Evolutionary conservation across 2,329 filamentous ascomycete species (phyloP).

Genomic region (Immersiporthe knoxdaviesiana): DNA sequence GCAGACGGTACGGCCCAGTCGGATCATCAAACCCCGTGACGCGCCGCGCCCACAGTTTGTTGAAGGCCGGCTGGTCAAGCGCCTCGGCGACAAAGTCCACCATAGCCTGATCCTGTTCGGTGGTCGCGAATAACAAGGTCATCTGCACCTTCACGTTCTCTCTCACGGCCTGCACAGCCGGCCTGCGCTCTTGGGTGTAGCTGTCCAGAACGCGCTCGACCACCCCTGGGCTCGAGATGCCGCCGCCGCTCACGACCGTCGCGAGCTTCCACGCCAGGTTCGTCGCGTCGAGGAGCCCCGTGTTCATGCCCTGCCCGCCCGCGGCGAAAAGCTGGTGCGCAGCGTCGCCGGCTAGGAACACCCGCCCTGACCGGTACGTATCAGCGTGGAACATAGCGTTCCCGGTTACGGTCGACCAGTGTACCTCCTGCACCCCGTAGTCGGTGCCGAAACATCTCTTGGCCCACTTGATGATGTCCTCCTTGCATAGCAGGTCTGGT

Average conservation of each 20-base stretch:
- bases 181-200: slow-evolving; percentile 20
- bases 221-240: background rate
- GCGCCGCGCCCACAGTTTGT: slow-evolving; percentile 18
- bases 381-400: slow-evolving; percentile 40
- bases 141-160: slow-evolving; percentile 15
- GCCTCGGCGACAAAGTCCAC: slow-evolving; percentile 22
- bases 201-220: slow-evolving; percentile 25
- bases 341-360: slow-evolving; percentile 61
- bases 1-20: slow-evolving; percentile 18
- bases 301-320: slow-evolving; percentile 63
- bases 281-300: slow-evolving; percentile 56
- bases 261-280: slow-evolving; percentile 59
- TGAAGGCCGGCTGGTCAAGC: slow-evolving; percentile 15
- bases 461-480: slow-evolving; percentile 7
- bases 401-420: slow-evolving; percentile 18
- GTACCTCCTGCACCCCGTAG: slow-evolving; percentile 16
- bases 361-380: slow-evolving; percentile 49
- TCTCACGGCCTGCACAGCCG: slow-evolving; percentile 6
- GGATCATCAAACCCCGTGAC: slow-evolving; percentile 25
- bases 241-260: background rate
- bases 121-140: slow-evolving; percentile 1
- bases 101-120: slow-evolving; percentile 10
- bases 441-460: slow-evolving; percentile 3
- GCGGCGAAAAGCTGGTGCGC: slow-evolving; percentile 60
- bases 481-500: slow-evolving; percentile 1